Base-by-base conservation (phyloP, 1,139 yeast species). In the Yarrowia galli region DNA sequence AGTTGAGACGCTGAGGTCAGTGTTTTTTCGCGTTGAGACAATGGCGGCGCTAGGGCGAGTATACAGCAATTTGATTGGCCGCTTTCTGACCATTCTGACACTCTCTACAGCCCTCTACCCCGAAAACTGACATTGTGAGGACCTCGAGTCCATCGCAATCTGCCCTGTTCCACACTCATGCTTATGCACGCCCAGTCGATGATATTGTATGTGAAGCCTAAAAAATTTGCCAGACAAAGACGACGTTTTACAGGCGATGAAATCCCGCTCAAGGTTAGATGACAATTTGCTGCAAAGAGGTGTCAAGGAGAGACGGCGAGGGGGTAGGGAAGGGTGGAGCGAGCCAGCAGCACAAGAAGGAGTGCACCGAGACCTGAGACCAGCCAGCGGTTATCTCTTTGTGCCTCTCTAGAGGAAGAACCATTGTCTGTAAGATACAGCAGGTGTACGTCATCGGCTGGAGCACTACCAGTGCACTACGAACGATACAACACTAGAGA, bases 231-330 rank as follows among this genome's bases (percentile, higher is more conserved):
- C 64, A 43, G 42, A 43, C 64, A 58, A 54, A 54, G 61, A 40
- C 46, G 16, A n/a, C 23, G 23, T 23, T 53, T 53, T 53, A 23
- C 61, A 54, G 61, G 61, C 61, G 61, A 54, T 54, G 61, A 54
- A 54, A 58, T 43, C 64, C 64, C 64, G 51, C 64, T 58, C 51
- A 58, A 58, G 64, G 51, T 58, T 58, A 58, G 64, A 58, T 58
- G 64, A 42, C 61, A 38, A 40, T 56, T 45, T 56, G 46, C 63
- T 38, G 63, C 63, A 56, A n/a, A 40, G 38, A n/a, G 25, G 35
- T 18, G 63, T 40, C 40, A 28, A 54, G 61, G 61, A 54, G 45
- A 35, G 36, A 8, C 32, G 32, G 43, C 15, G 45, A 42, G 18
- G 45, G 43, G 20, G 25, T 32, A 32, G 43, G 20, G 32, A 35